phyloP scores from a whole-genome alignment of 495 filamentous ascomycete species.

The Penicillium cosmopolitanum region DNA sequence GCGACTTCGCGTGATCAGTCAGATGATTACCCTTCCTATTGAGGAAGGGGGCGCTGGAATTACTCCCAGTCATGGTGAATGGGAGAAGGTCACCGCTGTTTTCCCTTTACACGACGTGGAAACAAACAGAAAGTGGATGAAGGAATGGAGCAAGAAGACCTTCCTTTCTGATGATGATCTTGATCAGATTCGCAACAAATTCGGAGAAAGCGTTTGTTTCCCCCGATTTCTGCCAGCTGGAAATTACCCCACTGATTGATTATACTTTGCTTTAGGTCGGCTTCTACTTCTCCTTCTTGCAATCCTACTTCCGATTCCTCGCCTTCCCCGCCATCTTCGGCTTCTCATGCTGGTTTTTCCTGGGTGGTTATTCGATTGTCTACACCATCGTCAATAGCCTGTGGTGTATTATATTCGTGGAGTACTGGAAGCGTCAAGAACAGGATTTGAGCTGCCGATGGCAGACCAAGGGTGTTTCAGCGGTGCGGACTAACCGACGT shows the following conservation, averaged over 20 bases:
- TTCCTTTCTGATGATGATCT: slow-evolving; percentile 77
- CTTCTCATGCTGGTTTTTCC: slow-evolving; percentile 75
- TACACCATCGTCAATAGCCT: slow-evolving; percentile 82
- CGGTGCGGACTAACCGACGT: slow-evolving; percentile 73
- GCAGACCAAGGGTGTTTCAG: slow-evolving; percentile 87
- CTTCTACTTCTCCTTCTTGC: slow-evolving; percentile 95
- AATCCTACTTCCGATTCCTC: slow-evolving; percentile 88
- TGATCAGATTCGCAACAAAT: slow-evolving; percentile 80
- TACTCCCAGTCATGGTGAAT: slow-evolving; percentile 77
- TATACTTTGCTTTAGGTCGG: slow-evolving; percentile 57
- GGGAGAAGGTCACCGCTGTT: slow-evolving; percentile 81
- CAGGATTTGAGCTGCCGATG: slow-evolving; percentile 87
- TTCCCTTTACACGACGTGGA: slow-evolving; percentile 87
- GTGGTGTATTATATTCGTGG: slow-evolving; percentile 90
- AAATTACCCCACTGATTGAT: no score
- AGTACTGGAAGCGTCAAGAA: slow-evolving; percentile 97
- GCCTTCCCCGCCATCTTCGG: slow-evolving; percentile 85
- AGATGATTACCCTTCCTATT: slow-evolving; percentile 80
- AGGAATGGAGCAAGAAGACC: slow-evolving; percentile 82
- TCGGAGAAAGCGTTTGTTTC: slow-evolving; percentile 76
- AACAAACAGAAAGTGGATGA: slow-evolving; percentile 91
- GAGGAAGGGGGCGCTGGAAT: slow-evolving; percentile 90
- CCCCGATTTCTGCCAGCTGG: no score
- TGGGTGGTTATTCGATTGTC: slow-evolving; percentile 81
- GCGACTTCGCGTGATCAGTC: slow-evolving; percentile 79